Percentiles rank a stretch among this genome's conserved stretches.
Conservation (phyloP, 805 yeast species). For the Jamesozyma jinghongensis region DNA sequence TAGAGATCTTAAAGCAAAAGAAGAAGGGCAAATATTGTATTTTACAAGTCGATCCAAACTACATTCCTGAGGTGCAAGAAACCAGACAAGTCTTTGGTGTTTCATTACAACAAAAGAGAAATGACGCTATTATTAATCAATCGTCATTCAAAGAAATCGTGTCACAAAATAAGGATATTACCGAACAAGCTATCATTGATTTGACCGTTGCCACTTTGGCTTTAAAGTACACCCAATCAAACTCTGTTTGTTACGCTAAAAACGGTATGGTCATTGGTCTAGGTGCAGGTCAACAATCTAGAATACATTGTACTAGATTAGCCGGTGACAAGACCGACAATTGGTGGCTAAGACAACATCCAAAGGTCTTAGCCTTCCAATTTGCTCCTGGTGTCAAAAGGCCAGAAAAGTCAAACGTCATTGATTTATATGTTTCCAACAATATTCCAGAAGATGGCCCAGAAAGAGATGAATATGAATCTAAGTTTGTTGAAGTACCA, state of each 20-base stretch:
- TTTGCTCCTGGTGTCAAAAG: constrained; percentile 98
- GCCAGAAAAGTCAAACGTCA: constrained; percentile 97
- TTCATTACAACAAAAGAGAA: constrained; percentile 91
- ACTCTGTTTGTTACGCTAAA: constrained; percentile 97
- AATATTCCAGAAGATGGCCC: constrained; percentile 91
- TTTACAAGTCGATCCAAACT: constrained; percentile 92
- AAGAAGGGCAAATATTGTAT: constrained; percentile 97
- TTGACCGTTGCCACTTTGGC: constrained; percentile 96
- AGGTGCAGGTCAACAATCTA: constrained; percentile 99
- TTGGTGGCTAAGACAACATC: constrained; percentile 99
- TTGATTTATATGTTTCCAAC: constrained; percentile 83
- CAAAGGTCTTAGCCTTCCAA: constrained; percentile 80
- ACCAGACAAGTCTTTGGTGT: constrained; percentile 95
- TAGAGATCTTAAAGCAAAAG: constrained; percentile 79
- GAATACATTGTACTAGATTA: constrained; percentile 97
- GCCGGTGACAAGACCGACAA: constrained; percentile 99
- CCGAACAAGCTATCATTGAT: constrained; percentile 89
- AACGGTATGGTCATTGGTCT: constrained; percentile 98
- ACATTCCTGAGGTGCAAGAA: constrained; percentile 70
- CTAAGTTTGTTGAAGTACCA: constrained; percentile 80
- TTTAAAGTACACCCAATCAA: constrained; percentile 94
- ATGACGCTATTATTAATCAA: constrained; percentile 90
- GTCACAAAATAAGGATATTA: constrained; percentile 73
- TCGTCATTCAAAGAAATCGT: constrained; percentile 88
- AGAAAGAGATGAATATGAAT: constrained; percentile 84